Base-by-base conservation (phyloP, 2,329 filamentous ascomycete genomes). In the Aspergillus fructus region DNA sequence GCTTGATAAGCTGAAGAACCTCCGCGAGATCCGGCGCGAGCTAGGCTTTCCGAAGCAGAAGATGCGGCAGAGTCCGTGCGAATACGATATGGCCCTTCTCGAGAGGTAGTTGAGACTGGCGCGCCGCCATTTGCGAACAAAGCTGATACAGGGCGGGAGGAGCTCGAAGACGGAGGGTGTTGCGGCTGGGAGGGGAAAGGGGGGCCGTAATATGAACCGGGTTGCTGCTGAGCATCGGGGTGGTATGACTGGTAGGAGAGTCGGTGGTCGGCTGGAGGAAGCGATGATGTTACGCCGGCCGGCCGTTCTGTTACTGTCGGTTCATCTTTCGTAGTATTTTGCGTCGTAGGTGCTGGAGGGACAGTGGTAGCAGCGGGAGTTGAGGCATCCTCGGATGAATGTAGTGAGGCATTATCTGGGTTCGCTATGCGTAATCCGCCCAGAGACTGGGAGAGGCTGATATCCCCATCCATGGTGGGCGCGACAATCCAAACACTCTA, bases 371-470 rank as follows among this genome's bases (percentile, higher is more conserved):
- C 65, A 58, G 59, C 59, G n/a, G 66, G 59, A 45, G 63, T 64
- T n/a, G 59, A 51, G 57, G 71, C 63, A 59, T 72, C 71, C 55
- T 76, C 71, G 27, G 72, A 68, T 46, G 68, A 71, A 60, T 71
- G 69, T 54, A 74, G 64, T 60, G 79, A 79, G 60, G 85, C 83
- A 78, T 94, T 87, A 78, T 97, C 93, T 55, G 93, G 93, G 76
- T 97, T 99, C 68, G 94, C 93, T 75, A 99, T 97, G 74, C 93
- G 91, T 76, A 99, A 82, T 69, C 93, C 93, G 71, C 94, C 94
- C 70, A 97, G 84, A 71, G 91, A 91, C 79, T 93, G 90, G 71
- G 92, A 94, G 65, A 97, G 86, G 77, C 90, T 96, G 74, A 96
- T 80, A 80, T 96, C 92, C 76, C 90, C 91, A 79, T 92, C 91